Evolutionary conservation across 2,329 filamentous ascomycete genomes (phyloP).

Genomic region (Macrophomina pseudophaseolina): DNA sequence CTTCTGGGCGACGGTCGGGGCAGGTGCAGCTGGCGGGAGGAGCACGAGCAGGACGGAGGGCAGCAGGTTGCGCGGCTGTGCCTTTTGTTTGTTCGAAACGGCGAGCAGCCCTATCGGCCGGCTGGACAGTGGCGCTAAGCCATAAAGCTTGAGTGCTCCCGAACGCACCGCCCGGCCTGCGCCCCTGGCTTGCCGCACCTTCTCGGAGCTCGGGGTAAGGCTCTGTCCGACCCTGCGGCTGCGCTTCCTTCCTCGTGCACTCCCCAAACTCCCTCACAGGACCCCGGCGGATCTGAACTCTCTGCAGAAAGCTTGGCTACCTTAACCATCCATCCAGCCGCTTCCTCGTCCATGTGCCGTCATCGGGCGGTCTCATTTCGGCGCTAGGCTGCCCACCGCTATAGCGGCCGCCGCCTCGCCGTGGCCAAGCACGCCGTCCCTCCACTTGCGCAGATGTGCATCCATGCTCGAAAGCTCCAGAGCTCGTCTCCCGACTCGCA

Average conservation of each 20-base stretch:
- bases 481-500: constrained; percentile 2
- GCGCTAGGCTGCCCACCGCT: background rate
- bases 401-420: background rate
- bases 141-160: background rate
- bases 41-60: background rate
- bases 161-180: background rate
- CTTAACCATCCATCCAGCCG: constrained; percentile 7
- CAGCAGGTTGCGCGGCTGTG: constrained; percentile 10
- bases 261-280: background rate
- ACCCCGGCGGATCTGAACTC: background rate
- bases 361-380: constrained; percentile 4
- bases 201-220: constrained; percentile 8
- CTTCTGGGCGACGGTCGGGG: background rate
- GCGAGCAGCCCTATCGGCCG: background rate
- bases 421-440: background rate
- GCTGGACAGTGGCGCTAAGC: constrained; percentile 11
- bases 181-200: background rate
- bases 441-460: background rate
- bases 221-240: constrained; percentile 5
- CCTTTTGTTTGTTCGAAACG: background rate
- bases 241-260: background rate
- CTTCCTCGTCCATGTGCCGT: background rate
- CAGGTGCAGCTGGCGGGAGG: background rate
- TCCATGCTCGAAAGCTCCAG: background rate
- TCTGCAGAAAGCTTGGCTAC: constrained; percentile 19